A percentile compares a stretch with the other conserved stretches of the same genome.
These are phyloP conservation scores for Mortierella sp. DNA, from an alignment of 371 early-diverging fungal genomes.

Conservation along the genomic window DNA sequence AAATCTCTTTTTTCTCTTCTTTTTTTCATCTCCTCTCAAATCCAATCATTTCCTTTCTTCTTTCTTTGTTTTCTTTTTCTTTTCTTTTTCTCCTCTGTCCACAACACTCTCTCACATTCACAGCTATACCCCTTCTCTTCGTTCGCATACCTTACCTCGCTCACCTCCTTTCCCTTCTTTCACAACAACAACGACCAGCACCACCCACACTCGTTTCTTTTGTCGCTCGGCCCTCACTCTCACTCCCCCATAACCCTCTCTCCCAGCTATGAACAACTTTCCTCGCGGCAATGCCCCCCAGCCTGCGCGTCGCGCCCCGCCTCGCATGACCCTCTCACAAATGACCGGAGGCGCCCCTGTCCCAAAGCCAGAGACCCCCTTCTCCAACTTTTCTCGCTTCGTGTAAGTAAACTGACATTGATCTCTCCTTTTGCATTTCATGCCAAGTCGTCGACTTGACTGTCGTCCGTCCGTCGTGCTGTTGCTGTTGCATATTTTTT, in stretches of 20 bases:
- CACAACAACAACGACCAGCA: background rate
- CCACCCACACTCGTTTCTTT: background rate
- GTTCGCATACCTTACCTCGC: background rate
- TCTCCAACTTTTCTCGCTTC: constrained; percentile 79
- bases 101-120: background rate
- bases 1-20: background rate
- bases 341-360: constrained; percentile 35
- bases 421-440: background rate
- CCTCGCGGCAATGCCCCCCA: constrained; percentile 37
- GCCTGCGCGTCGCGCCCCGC: constrained; percentile 36
- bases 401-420: constrained; percentile 64
- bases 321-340: constrained; percentile 45
- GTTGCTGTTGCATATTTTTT: too few species aligned
- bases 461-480: too few species aligned
- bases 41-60: background rate
- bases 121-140: background rate
- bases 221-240: background rate
- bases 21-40: background rate
- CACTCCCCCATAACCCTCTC: background rate
- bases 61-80: background rate
- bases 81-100: background rate
- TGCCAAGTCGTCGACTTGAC: too few species aligned
- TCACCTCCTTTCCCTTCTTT: background rate
- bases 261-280: constrained; percentile 29
- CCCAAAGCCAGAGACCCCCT: constrained; percentile 64